phyloP scores from a whole-genome alignment of 2,329 filamentous ascomycete genomes.

The Tolypocladium tundrense region DNA sequence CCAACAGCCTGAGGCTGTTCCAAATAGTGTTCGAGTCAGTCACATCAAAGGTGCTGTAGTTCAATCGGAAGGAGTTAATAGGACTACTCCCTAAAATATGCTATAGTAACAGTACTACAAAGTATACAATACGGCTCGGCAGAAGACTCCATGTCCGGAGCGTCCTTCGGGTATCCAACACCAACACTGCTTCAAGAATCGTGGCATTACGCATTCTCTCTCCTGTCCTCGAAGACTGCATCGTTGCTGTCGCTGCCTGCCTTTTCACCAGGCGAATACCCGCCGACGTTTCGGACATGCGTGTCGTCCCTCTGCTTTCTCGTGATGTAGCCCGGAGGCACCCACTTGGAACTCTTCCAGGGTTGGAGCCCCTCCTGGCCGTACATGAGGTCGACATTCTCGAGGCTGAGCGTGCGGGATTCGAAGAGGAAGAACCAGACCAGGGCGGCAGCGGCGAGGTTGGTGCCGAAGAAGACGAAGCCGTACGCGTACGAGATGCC shows the following conservation, averaged over 20 bases:
- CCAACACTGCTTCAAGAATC: background rate
- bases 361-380: conserved; percentile 46
- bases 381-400: conserved; percentile 65
- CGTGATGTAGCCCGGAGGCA: conserved; percentile 32
- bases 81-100: background rate
- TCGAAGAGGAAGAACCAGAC: conserved; percentile 65
- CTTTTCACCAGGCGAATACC: conserved; percentile 1
- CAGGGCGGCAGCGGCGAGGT: conserved; percentile 44
- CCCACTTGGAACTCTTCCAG: conserved; percentile 48
- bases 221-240: background rate
- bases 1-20: no score
- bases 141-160: no score
- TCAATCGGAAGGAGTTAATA: no score
- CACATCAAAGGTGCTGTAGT: no score
- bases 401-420: conserved; percentile 52
- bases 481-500: conserved; percentile 54
- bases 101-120: background rate
- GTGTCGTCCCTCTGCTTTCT: conserved; percentile 23
- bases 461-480: conserved; percentile 55
- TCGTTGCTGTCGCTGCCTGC: conserved; percentile 3
- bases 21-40: no score
- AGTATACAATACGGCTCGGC: background rate
- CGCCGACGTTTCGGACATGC: conserved; percentile 10
- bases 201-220: background rate
- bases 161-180: no score